Base-by-base conservation (phyloP, 2,329 filamentous ascomycete species). In the Talaromyces sp. region DNA sequence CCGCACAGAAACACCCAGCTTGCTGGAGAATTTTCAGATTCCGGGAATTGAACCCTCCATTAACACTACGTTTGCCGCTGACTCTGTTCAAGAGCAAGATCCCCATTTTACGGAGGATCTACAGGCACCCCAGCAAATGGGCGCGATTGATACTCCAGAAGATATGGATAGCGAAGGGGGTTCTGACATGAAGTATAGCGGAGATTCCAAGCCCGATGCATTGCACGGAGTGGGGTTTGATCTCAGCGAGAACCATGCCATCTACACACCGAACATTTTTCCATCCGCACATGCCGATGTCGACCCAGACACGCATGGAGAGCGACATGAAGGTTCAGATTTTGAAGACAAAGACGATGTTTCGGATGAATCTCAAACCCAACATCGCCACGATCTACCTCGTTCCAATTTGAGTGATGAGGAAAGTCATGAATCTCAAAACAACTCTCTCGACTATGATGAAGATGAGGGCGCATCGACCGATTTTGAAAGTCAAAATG, bases 391-490 rank as follows among this genome's bases (percentile, higher is more conserved):
- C 43, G 20, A 6, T 17, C 39, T n/a, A n/a, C 43, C 35, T 32
- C 44, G 22, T 13, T 35, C 42, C 29, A 47, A 13, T 22, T 45
- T 47, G 17, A 51, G 41, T 11, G 46, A 48, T 16, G 46, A 55
- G 22, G 47, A 57, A 7, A 54, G 57, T n/a, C 51, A 57, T 30
- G 54, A 43, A 36, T 37, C 17, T 30, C 53, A 56, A 10, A 54
- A 58, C 22, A 48, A 58, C 41, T 52, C 42, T 24, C 8, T 36
- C 14, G 22, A 35, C 33, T 30, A 46, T 7, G 43, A 36, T 6
- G 43, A 57, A 36, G 41, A 52, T 16, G 54, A 46, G 2, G 47
- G 37, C 13, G 33, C 48, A 13, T 46, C 29, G 22, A 33, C 37
- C 32, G 29, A 11, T 19, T 40, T 11, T 11, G 43, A 40, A 19